phyloP scores from a whole-genome alignment of 2,329 filamentous ascomycete genomes.

The Monilinia fructigena region DNA sequence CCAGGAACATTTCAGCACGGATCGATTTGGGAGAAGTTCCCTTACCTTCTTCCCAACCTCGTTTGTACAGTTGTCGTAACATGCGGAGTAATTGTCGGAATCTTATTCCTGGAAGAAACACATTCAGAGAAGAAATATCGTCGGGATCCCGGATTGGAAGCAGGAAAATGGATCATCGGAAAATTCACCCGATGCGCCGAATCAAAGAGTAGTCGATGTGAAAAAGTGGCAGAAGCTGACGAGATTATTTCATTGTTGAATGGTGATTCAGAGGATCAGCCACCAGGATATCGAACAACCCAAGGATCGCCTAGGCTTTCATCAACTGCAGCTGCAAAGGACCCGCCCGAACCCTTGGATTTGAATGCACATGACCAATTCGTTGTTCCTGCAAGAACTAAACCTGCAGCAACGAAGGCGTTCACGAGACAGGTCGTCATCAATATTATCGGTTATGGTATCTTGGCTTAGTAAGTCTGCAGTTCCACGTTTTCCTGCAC shows the following conservation, averaged over 20 bases:
- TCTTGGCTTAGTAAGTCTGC: slow-evolving; percentile 83
- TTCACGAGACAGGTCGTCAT: slow-evolving; percentile 85
- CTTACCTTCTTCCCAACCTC: slow-evolving; percentile 90
- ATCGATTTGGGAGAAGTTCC: slow-evolving; percentile 80
- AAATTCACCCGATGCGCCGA: slow-evolving; percentile 39
- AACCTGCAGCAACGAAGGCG: slow-evolving; percentile 52
- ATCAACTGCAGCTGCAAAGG: slow-evolving; percentile 38
- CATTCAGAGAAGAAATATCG: slow-evolving; percentile 77
- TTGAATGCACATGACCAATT: slow-evolving; percentile 31
- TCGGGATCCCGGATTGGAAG: slow-evolving; percentile 71
- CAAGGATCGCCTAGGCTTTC: slow-evolving; percentile 54
- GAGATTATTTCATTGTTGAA: slow-evolving; percentile 59
- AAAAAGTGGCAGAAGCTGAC: slow-evolving; percentile 43
- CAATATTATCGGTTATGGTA: slow-evolving; percentile 86
- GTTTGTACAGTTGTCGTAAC: slow-evolving; percentile 79
- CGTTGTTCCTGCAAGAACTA: slow-evolving; percentile 37
- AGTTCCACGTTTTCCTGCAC: slow-evolving; percentile 21
- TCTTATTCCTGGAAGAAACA: slow-evolving; percentile 91
- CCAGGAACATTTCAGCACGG: slow-evolving; percentile 69
- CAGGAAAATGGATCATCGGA: slow-evolving; percentile 68
- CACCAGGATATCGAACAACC: slow-evolving; percentile 67
- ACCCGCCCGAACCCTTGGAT: slow-evolving; percentile 44
- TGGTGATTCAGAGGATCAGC: slow-evolving; percentile 51
- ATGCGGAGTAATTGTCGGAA: slow-evolving; percentile 72
- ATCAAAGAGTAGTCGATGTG: slow-evolving; percentile 41